These are phyloP conservation scores for Zea luxurians DNA, from an alignment of 176 grass and related monocot species.

Conservation along the genomic window DNA sequence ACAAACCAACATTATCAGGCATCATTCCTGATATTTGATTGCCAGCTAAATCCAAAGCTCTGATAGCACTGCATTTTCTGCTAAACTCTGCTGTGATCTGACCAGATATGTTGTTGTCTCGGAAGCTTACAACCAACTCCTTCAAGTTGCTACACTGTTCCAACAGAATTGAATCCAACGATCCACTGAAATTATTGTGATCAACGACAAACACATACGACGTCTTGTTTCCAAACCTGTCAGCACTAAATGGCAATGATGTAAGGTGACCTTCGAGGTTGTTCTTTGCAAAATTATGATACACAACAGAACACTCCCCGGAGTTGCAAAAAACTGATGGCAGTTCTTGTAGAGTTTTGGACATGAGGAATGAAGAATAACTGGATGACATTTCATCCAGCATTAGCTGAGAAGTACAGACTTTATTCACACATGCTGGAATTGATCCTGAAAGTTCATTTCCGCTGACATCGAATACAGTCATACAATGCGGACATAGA, in stretches of 20 bases:
- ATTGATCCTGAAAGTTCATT: conserved; percentile 59
- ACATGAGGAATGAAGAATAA: conserved; percentile 55
- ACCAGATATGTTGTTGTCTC: conserved; percentile 67
- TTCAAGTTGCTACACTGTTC: conserved; percentile 59
- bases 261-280: conserved; percentile 56
- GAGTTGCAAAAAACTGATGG: conserved; percentile 27
- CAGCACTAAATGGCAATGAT: conserved; percentile 56
- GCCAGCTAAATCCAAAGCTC: conserved; percentile 65
- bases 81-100: conserved; percentile 47
- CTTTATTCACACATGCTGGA: conserved; percentile 44
- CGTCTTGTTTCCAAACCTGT: conserved; percentile 50
- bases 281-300: conserved; percentile 86
- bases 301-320: conserved; percentile 48
- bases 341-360: conserved; percentile 34
- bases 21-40: conserved; percentile 78
- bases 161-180: conserved; percentile 60
- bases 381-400: conserved; percentile 26
- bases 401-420: conserved; percentile 22
- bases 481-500: conserved; percentile 53
- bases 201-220: conserved; percentile 58
- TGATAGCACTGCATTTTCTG: conserved; percentile 55
- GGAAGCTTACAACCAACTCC: conserved; percentile 53
- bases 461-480: conserved; percentile 57
- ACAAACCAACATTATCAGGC: conserved; percentile 60
- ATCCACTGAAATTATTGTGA: conserved; percentile 70